Evolutionary conservation across 768 basidiomycete genomes (phyloP), one percentile per base, ranked within the genome.

Genomic region (Tricholoma terreum): DNA sequence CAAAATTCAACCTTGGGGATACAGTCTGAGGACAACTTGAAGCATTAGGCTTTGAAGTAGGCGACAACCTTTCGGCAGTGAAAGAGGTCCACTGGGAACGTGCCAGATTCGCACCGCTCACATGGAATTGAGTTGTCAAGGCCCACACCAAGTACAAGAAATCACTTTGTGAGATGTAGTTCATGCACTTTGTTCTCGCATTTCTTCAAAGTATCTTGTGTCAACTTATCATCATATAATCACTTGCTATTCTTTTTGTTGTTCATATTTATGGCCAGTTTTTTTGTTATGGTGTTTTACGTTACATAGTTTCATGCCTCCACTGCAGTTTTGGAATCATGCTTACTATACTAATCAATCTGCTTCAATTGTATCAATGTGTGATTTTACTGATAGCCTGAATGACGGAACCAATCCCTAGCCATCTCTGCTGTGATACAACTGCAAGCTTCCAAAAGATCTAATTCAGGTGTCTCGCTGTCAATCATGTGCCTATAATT

Each of bases 401-500:
- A 64, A 57, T 66, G 58, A 30, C n/a, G 38, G 61, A 70, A 70
- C 70, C 69, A 72, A 4, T 50, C 64, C 15, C 46, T 36, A 40
- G 70, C 66, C 54, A 66, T 71, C 31, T 67, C 65, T 1, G 61
- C 51, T 1, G 69, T 70, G 3, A 72, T 61, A 27, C 55, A 56
- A 10, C 50, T 52, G 33, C 66, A 67, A 42, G 67, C 63, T 51
- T 73, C 65, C 6, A 59, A 48, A 9, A 70, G 34, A 11, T 48
- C 62, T 5, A 61, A 17, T 24, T 63, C 60, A 3, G 71, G 66
- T 35, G 58, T 35, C 3, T 58, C 60, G 34, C n/a, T n/a, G n/a
- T n/a, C n/a, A n/a, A n/a, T n/a, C n/a, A n/a, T n/a, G n/a, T n/a
- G n/a, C n/a, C n/a, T 54, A 48, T 55, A 69, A 35, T 68, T 56